phyloP scores from a whole-genome alignment of 495 filamentous ascomycete genomes.

The Daldinia concentrica region DNA sequence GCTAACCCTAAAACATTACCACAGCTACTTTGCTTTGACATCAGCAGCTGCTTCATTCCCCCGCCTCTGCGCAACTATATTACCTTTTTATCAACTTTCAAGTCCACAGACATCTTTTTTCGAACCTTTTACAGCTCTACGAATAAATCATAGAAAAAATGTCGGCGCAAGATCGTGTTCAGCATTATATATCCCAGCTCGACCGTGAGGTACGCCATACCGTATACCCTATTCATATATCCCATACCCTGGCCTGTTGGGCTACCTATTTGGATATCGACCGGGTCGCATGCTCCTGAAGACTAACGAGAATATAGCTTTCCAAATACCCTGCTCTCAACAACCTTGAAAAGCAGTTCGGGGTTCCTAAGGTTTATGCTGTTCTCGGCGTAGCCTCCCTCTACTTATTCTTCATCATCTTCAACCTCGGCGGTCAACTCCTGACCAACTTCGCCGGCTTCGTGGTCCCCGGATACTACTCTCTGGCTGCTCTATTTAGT shows the following conservation, averaged over 20 bases:
- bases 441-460: constrained; percentile 97
- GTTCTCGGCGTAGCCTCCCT: constrained; percentile 84
- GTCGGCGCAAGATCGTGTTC: constrained; percentile 89
- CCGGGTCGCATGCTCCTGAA: constrained; percentile 40
- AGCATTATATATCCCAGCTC: constrained; percentile 87
- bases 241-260: constrained; percentile 1
- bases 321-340: constrained; percentile 94
- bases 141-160: constrained; percentile 48
- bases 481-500: constrained; percentile 88
- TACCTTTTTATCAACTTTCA: constrained; percentile 24
- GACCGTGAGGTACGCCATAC: constrained; percentile 88
- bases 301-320: constrained; percentile 66
- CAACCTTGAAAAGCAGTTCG: constrained; percentile 96
- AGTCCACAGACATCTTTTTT: constrained; percentile 4
- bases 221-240: background rate
- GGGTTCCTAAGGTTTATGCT: constrained; percentile 94
- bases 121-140: background rate
- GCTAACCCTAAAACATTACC: constrained; percentile 46
- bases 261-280: constrained; percentile 8
- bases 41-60: constrained; percentile 41
- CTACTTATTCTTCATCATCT: constrained; percentile 98
- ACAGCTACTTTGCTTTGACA: constrained; percentile 42
- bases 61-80: constrained; percentile 42
- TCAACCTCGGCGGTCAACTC: constrained; percentile 98
- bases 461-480: constrained; percentile 94